Evolutionary conservation across 2,329 filamentous ascomycete genomes (phyloP).

Genomic region (Phialocephala sp.): DNA sequence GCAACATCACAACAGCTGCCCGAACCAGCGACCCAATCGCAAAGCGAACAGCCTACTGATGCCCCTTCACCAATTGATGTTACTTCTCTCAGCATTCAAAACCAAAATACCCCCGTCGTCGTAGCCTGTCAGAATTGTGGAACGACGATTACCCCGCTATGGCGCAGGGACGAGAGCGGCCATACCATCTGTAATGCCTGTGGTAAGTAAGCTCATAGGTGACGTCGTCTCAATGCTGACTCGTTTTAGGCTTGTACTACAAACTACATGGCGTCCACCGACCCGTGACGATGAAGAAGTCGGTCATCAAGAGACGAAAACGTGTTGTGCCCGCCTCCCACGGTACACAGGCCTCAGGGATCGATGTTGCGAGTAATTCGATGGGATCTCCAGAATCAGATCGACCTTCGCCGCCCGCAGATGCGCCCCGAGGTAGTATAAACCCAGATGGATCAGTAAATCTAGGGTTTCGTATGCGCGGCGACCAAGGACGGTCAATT

Average conservation of each 20-base stretch:
- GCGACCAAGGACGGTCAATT: slow-evolving; percentile 37
- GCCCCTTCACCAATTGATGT: slow-evolving; percentile 54
- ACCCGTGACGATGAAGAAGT: slow-evolving; percentile 98
- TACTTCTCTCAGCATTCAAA: slow-evolving; percentile 51
- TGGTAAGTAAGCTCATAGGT: slow-evolving; percentile 62
- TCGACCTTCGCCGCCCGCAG: slow-evolving; percentile 34
- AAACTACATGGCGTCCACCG: slow-evolving; percentile 94
- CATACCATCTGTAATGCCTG: slow-evolving; percentile 99
- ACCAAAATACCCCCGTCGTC: slow-evolving; percentile 63
- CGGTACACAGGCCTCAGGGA: slow-evolving; percentile 48
- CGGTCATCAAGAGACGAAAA: slow-evolving; percentile 94
- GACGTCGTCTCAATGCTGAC: not conserved
- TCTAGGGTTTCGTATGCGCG: slow-evolving; percentile 60
- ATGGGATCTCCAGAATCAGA: slow-evolving; percentile 44
- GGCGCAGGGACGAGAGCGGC: slow-evolving; percentile 91
- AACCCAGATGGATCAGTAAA: slow-evolving; percentile 71
- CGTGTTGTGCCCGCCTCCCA: slow-evolving; percentile 82
- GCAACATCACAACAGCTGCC: slow-evolving; percentile 51
- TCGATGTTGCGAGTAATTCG: slow-evolving; percentile 50
- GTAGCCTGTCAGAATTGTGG: slow-evolving; percentile 97
- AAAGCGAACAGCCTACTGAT: slow-evolving; percentile 39
- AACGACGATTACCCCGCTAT: slow-evolving; percentile 94
- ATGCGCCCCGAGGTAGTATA: slow-evolving; percentile 53
- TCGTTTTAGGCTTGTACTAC: slow-evolving; percentile 76
- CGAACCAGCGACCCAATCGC: slow-evolving; percentile 33